Percentiles rank a stretch among this genome's conserved stretches.
These are phyloP conservation scores for Solanum pennellii DNA, from an alignment of 257 asterid genomes.

Conservation along the genomic window DNA sequence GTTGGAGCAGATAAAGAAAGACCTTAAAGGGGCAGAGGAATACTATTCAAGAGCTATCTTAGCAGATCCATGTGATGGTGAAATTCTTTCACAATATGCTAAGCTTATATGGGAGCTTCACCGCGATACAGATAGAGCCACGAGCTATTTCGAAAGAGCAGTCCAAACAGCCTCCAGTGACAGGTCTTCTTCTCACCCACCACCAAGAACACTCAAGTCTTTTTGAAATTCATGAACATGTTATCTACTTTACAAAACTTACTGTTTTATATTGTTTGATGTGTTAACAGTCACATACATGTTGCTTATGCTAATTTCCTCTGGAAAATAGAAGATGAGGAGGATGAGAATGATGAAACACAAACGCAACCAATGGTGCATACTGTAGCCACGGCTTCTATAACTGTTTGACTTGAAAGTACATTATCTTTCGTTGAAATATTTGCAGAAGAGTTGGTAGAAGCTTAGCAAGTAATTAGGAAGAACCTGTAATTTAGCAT, in stretches of 20 bases:
- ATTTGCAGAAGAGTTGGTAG: not conserved
- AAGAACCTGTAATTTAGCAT: not conserved
- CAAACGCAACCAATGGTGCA: conserved; percentile 1
- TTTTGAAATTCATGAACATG: not conserved
- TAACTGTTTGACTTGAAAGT: conserved; percentile 17
- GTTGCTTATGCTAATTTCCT: conserved; percentile 80
- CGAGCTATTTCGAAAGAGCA: conserved; percentile 50
- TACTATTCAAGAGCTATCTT: conserved; percentile 70
- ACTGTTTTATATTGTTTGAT: not conserved
- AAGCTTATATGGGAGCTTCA: conserved; percentile 67
- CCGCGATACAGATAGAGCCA: conserved; percentile 47
- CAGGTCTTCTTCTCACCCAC: conserved; percentile 27
- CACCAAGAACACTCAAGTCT: not conserved
- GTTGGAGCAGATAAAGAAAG: conserved; percentile 40
- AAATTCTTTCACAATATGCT: conserved; percentile 60
- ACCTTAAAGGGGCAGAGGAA: conserved; percentile 58
- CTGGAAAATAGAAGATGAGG: conserved; percentile 55
- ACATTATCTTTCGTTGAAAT: not conserved
- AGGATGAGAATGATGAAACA: conserved; percentile 17
- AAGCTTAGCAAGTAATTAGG: not conserved
- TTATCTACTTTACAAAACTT: not conserved
- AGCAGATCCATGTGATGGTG: conserved; percentile 79
- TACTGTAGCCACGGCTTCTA: conserved; percentile 36
- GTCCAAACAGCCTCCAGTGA: conserved; percentile 44
- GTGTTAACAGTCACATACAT: conserved; percentile 52